phyloP scores from a whole-genome alignment of 2,329 filamentous ascomycete genomes.

The Colletotrichum cereale region DNA sequence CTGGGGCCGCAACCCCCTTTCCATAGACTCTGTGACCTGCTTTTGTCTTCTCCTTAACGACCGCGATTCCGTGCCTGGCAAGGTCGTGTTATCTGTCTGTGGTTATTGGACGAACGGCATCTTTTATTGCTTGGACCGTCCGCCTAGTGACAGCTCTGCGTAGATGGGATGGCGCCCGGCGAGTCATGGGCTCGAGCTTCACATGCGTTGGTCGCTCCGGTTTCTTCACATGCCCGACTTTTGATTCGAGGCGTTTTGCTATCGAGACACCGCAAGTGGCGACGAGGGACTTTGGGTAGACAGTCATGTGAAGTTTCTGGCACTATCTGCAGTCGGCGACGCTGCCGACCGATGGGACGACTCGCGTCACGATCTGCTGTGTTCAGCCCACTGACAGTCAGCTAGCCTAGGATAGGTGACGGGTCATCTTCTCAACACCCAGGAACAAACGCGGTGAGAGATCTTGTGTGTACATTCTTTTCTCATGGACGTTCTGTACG shows the following conservation, averaged over 20 bases:
- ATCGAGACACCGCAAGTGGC: not conserved
- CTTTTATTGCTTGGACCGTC: constrained; percentile 18
- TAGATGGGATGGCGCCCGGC: constrained; percentile 21
- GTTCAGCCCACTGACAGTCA: not conserved
- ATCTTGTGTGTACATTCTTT: not conserved
- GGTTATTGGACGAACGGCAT: constrained; percentile 30
- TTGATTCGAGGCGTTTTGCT: too few species aligned
- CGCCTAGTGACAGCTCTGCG: not conserved
- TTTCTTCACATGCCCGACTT: constrained; percentile 1
- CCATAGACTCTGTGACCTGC: not conserved
- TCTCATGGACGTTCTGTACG: not conserved
- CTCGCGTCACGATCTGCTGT: not conserved
- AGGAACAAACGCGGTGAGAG: too few species aligned
- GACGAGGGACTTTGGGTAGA: not conserved
- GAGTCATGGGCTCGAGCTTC: constrained; percentile 22
- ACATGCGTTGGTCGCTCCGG: not conserved
- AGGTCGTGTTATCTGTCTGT: not conserved
- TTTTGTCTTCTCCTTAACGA: constrained; percentile 7
- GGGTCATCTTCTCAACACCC: not conserved
- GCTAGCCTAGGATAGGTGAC: not conserved
- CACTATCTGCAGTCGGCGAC: not conserved
- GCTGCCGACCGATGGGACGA: not conserved
- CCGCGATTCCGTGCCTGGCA: constrained; percentile 17
- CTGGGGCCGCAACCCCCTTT: not conserved
- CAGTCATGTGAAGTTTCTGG: not conserved